Evolutionary conservation across 306 rosid genomes (phyloP), one percentile per base, ranked within the genome.

Genomic region (Biancaea sappan): DNA sequence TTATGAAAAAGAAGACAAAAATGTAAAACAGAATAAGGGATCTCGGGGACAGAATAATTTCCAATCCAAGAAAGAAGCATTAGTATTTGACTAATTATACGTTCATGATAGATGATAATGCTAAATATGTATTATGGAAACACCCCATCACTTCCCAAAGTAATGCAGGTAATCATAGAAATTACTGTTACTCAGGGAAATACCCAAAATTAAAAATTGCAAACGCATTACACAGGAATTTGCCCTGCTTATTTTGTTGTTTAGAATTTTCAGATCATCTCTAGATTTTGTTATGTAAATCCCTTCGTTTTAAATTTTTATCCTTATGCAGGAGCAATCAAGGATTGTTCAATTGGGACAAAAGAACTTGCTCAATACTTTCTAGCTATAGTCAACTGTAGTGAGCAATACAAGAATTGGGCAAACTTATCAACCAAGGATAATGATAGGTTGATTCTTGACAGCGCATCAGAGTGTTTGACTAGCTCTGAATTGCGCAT

Each of bases 281-380:
- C 12, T 35, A 12, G 1, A 38, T 29, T 32, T 28, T 1, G 14
- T 64, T 65, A 4, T 62, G 12, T 37, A 31, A 38, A 34, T 22
- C 71, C n/a, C 6, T 29, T 66, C 72, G 66, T 71, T 24, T 16
- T 72, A n/a, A n/a, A n/a, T 11, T 51, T 56, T 14, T 54, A 77
- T 60, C 75, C 35, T 68, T 62, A 40, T 71, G 77, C 80, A 93
- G 98, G 96, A 63, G 84, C 94, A 44, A 79, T 93, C 43, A 77
- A 34, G 58, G 91, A 89, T 50, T 78, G 65, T 59, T 79, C 88
- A 46, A 78, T 75, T 21, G 83, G 77, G 74, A 85, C 64, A 71
- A 78, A 81, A 41, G 84, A 83, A 82, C 72, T 91, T 51, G 94
- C 89, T 54, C 85, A 76, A 46, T 79, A 68, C 66, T 83, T 83